These are phyloP conservation scores for Chlorociboria aeruginascens DNA, from an alignment of 495 filamentous ascomycete genomes.

Conservation along the genomic window DNA sequence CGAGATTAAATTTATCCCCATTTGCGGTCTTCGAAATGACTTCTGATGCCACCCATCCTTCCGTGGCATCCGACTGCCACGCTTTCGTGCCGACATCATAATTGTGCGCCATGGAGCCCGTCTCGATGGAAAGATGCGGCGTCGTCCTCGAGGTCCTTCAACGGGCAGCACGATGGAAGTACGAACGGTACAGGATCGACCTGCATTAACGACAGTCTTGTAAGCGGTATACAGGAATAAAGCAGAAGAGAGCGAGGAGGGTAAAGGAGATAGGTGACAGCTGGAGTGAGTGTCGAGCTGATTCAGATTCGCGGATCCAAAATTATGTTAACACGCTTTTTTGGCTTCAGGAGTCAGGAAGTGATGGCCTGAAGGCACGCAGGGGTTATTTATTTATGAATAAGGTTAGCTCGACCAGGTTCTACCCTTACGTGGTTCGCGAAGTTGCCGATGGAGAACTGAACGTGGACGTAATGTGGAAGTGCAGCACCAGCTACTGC, in stretches of 20 bases:
- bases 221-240: no score
- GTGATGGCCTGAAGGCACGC: no score
- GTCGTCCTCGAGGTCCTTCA: constrained; percentile 12
- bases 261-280: not conserved
- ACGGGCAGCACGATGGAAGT: constrained; percentile 4
- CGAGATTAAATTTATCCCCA: constrained; percentile 74
- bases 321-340: no score
- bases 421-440: no score
- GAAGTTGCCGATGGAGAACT: no score
- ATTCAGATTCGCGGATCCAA: not conserved
- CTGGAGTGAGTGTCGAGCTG: not conserved
- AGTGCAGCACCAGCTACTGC: no score
- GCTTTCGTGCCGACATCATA: constrained; percentile 96
- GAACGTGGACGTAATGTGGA: no score
- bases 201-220: constrained; percentile 13
- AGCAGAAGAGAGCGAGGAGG: not conserved
- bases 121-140: constrained; percentile 15
- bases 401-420: no score
- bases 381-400: no score
- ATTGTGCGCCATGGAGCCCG: constrained; percentile 67
- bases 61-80: constrained; percentile 91
- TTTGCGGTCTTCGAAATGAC: constrained; percentile 75
- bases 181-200: constrained; percentile 6
- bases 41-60: constrained; percentile 96
- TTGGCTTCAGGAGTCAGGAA: no score